Evolutionary conservation across 331 rosid genomes (phyloP), one percentile per base, ranked within the genome.

Genomic region (Quercus tomentella): DNA sequence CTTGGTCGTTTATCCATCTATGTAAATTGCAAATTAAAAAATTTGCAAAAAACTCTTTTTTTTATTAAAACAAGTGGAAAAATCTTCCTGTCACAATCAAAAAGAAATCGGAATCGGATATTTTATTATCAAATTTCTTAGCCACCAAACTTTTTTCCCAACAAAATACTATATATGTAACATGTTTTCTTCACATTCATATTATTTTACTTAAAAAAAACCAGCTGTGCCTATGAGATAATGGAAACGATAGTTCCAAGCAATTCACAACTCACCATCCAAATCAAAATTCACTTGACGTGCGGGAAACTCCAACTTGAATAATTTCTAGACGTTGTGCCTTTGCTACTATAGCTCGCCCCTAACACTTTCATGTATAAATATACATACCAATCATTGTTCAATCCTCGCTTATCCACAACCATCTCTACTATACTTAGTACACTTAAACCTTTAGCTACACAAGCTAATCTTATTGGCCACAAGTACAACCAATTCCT

Each of bases 271-370:
- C 55, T n/a, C 66, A 82, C 52, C 14, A 22, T 58, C 67, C 79
- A 76, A 78, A 69, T 55, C 74, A 45, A 49, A 49, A 66, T 18
- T 43, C 67, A n/a, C 69, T 33, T 89, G 55, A 8, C 94, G 97
- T 92, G 83, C 57, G 43, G 80, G 86, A 81, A 84, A 84, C 87
- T 85, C 87, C 90, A 78, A 85, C 84, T 67, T 15, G 11, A 41
- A 26, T 35, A 73, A 51, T 73, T 56, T 61, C 65, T 26, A 28
- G 2, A 65, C 69, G 16, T 15, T 52, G 66, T 56, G 18, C 28
- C 17, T 57, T 49, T 8, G 45, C 54, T 11, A 4, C 54, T 14
- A 49, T 49, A 41, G 45, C 54, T 49, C 3, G 14, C 54, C 18
- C 54, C 4, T 49, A 49, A 49, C 54, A 49, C 17, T 37, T 82